Conservation (phyloP, 176 grass and related monocot species). For the Oryza punctata region DNA sequence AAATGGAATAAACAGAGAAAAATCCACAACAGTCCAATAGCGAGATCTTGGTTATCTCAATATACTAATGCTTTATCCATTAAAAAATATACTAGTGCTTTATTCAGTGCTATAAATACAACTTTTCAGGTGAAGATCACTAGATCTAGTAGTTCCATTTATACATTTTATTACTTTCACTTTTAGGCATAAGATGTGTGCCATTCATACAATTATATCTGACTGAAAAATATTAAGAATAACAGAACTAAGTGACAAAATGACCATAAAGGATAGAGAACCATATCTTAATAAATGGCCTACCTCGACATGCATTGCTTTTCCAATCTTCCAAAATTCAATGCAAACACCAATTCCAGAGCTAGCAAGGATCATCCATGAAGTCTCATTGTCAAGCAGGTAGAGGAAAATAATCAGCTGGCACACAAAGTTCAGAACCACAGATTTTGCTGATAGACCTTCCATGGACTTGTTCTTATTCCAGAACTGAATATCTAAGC, state of each 20-base stretch:
- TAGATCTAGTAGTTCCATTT: slow-evolving; percentile 21
- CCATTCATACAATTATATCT: neutral
- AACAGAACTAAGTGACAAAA: neutral
- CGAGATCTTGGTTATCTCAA: neutral
- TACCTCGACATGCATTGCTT: slow-evolving; percentile 99
- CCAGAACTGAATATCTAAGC: slow-evolving; percentile 99
- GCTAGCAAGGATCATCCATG: slow-evolving; percentile 99
- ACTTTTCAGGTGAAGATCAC: slow-evolving; percentile 8
- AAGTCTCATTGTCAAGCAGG: slow-evolving; percentile 98
- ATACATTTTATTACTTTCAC: neutral
- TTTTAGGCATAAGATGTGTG: neutral
- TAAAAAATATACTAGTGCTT: neutral
- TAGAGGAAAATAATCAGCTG: slow-evolving; percentile 95
- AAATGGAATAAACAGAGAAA: slow-evolving; percentile 4
- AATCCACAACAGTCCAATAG: neutral
- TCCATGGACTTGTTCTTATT: slow-evolving; percentile 99
- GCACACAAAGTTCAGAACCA: slow-evolving; percentile 90
- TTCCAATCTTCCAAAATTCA: slow-evolving; percentile 99
- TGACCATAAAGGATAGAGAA: neutral
- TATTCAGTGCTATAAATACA: neutral
- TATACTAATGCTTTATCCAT: neutral
- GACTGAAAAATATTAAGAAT: neutral
- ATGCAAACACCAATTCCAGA: slow-evolving; percentile 96
- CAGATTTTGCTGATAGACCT: slow-evolving; percentile 98
- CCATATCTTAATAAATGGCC: slow-evolving; percentile 27